These are phyloP conservation scores for Capronia americana DNA, from an alignment of 2,329 filamentous ascomycete genomes.

Conservation along the genomic window DNA sequence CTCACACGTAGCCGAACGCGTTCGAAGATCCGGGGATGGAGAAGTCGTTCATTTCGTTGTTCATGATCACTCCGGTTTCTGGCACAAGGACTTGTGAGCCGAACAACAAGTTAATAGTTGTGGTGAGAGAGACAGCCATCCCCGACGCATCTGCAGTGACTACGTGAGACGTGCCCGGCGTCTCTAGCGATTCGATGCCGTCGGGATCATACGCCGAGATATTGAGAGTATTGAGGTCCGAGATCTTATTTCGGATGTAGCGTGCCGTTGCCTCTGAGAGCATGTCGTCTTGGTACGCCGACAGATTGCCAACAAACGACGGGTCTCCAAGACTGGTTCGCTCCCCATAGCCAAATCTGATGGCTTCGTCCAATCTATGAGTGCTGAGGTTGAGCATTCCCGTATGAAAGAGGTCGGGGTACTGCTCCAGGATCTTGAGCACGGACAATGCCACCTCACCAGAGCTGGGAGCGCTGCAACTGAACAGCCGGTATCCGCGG, in stretches of 20 bases:
- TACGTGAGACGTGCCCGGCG: constrained; percentile 61
- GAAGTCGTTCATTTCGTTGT: constrained; percentile 75
- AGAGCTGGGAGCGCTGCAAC: constrained; percentile 75
- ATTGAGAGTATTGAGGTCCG: constrained; percentile 73
- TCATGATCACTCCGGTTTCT: constrained; percentile 80
- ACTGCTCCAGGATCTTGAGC: constrained; percentile 84
- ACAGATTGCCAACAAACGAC: constrained; percentile 69
- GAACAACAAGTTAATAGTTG: constrained; percentile 87
- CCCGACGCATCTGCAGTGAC: constrained; percentile 74
- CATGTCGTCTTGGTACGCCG: constrained; percentile 70
- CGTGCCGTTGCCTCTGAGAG: constrained; percentile 66
- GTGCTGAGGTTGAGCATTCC: constrained; percentile 70
- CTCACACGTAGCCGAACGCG: constrained; percentile 74
- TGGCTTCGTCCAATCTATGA: constrained; percentile 85
- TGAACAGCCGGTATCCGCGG: constrained; percentile 72
- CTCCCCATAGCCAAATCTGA: constrained; percentile 85
- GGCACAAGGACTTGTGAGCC: constrained; percentile 80
- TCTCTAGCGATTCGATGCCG: constrained; percentile 69
- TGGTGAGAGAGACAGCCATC: constrained; percentile 80
- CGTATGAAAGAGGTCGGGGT: constrained; percentile 65
- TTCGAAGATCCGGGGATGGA: constrained; percentile 79
- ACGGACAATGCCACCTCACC: constrained; percentile 77
- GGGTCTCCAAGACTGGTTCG: constrained; percentile 85
- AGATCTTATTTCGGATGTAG: constrained; percentile 70
- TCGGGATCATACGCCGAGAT: constrained; percentile 75